Evolutionary conservation across 345 rosid genomes (phyloP), one percentile per base, ranked within the genome.

Genomic region (Ceriops zippeliana): DNA sequence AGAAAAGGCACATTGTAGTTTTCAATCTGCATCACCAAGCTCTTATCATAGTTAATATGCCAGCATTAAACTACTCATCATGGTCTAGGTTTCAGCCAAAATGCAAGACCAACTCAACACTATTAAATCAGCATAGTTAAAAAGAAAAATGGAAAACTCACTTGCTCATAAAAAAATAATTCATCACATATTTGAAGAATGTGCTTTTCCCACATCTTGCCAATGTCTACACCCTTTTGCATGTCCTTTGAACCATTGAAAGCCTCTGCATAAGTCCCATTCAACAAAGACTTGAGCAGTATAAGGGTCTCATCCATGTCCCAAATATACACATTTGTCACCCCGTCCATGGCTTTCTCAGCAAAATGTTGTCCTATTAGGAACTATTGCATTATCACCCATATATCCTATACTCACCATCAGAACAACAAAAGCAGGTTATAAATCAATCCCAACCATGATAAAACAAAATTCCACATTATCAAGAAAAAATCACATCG

Each of bases 291-390:
- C 84, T 91, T 88, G 34, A 92, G 90, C 69, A 92, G 78, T 76
- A 92, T 87, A 46, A 92, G 98, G 62, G 98, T 92, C 83, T 90
- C 98, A 66, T 92, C 96, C 95, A 88, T 87, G 79, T 90, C 96
- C 98, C 98, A 92, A 38, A 90, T 66, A 70, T 86, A 88, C 6
- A 90, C 93, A 74, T 83, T 82, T 62, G 77, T 84, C 30, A 75
- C 73, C 63, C 56, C 74, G 70, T 74, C 66, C 75, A 52, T 24
- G 13, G 52, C 59, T 38, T 54, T 58, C 73, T 73, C 64, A 24
- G 56, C 67, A 63, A 70, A 78, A 65, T 34, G 30, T 66, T 42
- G 30, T 66, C 47, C 71, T 4, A 59, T 63, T 67, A 63, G 62
- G 27, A 68, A 47, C 66, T 31, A 46, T 4, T 31, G 81, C 58